Conservation (phyloP, 2,329 filamentous ascomycete species). For the Cucurbitaria berberidis region DNA sequence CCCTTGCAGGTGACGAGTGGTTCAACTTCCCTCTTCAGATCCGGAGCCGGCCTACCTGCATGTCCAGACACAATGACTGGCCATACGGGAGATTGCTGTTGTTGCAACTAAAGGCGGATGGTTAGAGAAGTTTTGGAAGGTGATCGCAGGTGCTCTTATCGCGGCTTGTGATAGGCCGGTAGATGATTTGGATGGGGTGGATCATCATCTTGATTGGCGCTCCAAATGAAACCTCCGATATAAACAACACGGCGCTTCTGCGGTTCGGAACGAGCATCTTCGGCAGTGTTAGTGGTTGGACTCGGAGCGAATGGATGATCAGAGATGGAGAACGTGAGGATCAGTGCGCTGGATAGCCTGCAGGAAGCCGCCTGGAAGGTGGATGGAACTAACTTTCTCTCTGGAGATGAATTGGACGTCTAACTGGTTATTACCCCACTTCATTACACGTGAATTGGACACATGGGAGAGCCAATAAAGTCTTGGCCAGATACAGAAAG, state of each 20-base stretch:
- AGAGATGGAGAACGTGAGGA: conserved; percentile 26
- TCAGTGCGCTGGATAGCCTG: background rate
- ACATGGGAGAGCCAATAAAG: conserved; percentile 18
- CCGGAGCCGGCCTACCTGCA: conserved; percentile 40
- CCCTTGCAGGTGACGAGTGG: conserved; percentile 10
- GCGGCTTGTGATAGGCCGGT: conserved; percentile 32
- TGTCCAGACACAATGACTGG: conserved; percentile 20
- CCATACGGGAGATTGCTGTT: conserved; percentile 21
- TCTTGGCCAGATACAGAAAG: conserved; percentile 22
- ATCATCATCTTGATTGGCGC: conserved; percentile 34
- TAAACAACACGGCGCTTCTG: conserved; percentile 17
- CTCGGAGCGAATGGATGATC: conserved; percentile 29
- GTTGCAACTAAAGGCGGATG: conserved; percentile 19
- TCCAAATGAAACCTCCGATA: conserved; percentile 22
- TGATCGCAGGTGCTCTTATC: conserved; percentile 38
- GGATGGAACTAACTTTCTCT: background rate
- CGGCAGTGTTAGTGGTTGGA: conserved; percentile 13
- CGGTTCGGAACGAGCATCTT: conserved; percentile 25
- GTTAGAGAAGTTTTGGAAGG: conserved; percentile 2
- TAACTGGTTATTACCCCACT: conserved; percentile 9
- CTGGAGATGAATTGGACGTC: background rate
- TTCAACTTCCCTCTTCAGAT: conserved; percentile 35
- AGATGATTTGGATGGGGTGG: conserved; percentile 19
- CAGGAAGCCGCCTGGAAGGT: background rate
- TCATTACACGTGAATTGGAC: conserved; percentile 12